Evolutionary conservation across 192 early-diverging fungal genomes (phyloP).

Genomic region (Jimgerdemannia flammicorona): DNA sequence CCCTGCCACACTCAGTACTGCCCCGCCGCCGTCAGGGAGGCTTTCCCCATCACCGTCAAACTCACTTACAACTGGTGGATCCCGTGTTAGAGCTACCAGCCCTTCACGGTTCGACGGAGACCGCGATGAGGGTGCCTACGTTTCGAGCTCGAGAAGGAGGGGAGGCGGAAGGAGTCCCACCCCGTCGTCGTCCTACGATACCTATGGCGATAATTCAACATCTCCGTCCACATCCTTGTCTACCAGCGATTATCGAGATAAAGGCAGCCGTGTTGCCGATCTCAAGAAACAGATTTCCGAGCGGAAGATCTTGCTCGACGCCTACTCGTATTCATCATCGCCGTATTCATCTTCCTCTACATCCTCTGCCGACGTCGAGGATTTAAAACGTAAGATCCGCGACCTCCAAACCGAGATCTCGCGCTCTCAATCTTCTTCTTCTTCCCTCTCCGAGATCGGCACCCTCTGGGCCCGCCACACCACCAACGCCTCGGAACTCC

Average conservation of each 20-base stretch:
- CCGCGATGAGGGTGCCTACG: constrained; percentile 26
- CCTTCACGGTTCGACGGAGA: constrained; percentile 14
- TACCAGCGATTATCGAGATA: constrained; percentile 30
- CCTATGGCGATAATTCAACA: too few relatives aligned
- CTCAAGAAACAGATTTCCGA: constrained; percentile 24
- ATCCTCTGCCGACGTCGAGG: constrained; percentile 8
- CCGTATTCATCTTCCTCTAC: constrained; percentile 2
- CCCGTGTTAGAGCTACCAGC: too few relatives aligned
- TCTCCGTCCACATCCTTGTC: constrained; percentile 1
- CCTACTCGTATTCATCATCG: constrained; percentile 4
- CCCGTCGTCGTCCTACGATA: too few relatives aligned
- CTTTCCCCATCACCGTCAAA: too few relatives aligned
- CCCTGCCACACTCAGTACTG: constrained; percentile 8
- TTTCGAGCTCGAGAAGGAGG: constrained; percentile 34
- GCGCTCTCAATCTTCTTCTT: too few relatives aligned
- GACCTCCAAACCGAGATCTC: background rate
- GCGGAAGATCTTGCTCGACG: constrained; percentile 7
- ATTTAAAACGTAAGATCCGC: constrained; percentile 4
- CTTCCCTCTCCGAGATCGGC: too few relatives aligned
- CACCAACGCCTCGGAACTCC: constrained; percentile 36
- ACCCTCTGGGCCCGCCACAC: constrained; percentile 19
- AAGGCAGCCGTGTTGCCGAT: constrained; percentile 28
- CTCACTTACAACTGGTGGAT: too few relatives aligned
- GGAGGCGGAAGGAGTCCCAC: constrained; percentile 21
- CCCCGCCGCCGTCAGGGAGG: constrained; percentile 6